A percentile compares a stretch with the other conserved stretches of the same genome.
These are phyloP conservation scores for Xylaria sp. DNA, from an alignment of 2,329 filamentous ascomycete species.

Conservation along the genomic window DNA sequence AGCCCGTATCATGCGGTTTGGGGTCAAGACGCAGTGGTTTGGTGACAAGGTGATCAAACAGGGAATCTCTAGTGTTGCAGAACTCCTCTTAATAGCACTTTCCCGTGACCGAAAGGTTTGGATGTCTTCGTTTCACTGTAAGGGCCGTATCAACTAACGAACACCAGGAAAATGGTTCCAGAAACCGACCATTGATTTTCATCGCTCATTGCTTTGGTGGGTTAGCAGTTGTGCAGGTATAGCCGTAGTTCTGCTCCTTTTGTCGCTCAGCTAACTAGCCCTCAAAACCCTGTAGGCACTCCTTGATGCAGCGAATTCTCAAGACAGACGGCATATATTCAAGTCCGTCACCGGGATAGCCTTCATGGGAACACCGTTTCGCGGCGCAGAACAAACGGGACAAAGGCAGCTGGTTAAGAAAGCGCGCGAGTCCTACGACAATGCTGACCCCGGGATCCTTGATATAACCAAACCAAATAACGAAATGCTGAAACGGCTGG, in stretches of 20 bases:
- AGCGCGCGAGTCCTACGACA: background rate
- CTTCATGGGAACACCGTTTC: conserved; percentile 1
- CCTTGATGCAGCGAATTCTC: background rate
- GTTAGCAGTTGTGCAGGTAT: background rate
- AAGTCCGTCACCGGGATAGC: background rate
- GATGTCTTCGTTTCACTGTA: background rate
- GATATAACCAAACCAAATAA: background rate
- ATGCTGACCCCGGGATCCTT: background rate
- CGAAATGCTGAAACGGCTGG: background rate
- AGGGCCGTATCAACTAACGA: background rate
- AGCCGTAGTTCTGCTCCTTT: background rate
- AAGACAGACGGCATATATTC: background rate
- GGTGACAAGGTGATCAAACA: background rate
- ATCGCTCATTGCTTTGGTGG: background rate
- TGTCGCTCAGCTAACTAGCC: background rate
- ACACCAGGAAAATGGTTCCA: background rate
- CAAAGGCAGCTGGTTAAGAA: background rate
- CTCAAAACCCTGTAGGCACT: background rate
- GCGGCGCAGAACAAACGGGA: background rate
- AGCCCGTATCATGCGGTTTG: background rate
- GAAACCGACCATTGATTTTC: background rate
- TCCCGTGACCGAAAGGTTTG: background rate
- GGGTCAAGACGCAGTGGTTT: background rate
- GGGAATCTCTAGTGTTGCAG: background rate
- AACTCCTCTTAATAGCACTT: background rate